Base-by-base conservation (phyloP, 2,329 filamentous ascomycete species). In the Ophiostoma pallidulum region DNA sequence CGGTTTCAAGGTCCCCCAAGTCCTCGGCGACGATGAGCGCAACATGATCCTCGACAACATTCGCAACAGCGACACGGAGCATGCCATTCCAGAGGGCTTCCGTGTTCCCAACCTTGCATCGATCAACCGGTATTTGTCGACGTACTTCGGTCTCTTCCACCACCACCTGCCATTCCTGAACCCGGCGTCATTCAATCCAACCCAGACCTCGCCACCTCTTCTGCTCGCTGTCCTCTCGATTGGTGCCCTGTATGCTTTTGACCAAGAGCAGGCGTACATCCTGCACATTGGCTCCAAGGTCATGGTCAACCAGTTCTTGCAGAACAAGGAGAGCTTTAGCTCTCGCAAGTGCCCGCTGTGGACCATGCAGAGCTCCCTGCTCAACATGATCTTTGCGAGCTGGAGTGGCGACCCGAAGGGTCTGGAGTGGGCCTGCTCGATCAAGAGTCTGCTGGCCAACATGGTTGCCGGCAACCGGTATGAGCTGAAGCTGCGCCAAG, bases 381-480 rank as follows among this genome's bases (percentile, higher is more conserved):
- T 98, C 50, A 98, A 98, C 73, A 97, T 97, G 92, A 83, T 96
- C 56, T 97, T 98, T 64, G 89, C 92, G 47, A 97, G 90, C 72
- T 98, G 92, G 92, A 97, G 92, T 64, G 92, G 92, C 59, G 92
- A 97, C 61, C 85, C 92, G 31, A 97, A 96, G 55, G 92, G 92
- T 32, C 75, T 98, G 3, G 92, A 98, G 66, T 98, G 92, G 92
- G 90, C 92, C 31, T 97, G 91, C 66, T 97, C 92, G 2, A 97
- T 98, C 68, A 97, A 97, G 77, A 94, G 89, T 72, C 75, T 97
- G 33, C 78, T 98, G 42, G 91, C 91, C 56, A 97, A 97, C 68
- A 97, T 98, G 91, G 92, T 98, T 49, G 88, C 91, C 50, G 92
- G 92, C 51, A 97, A 96, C 63, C 82, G 89, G 43, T 97, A 97